A percentile compares a stretch with the other conserved stretches of the same genome.
These are phyloP conservation scores for Magnaporthales sp. DNA, from an alignment of 2,329 filamentous ascomycete genomes.

Conservation along the genomic window DNA sequence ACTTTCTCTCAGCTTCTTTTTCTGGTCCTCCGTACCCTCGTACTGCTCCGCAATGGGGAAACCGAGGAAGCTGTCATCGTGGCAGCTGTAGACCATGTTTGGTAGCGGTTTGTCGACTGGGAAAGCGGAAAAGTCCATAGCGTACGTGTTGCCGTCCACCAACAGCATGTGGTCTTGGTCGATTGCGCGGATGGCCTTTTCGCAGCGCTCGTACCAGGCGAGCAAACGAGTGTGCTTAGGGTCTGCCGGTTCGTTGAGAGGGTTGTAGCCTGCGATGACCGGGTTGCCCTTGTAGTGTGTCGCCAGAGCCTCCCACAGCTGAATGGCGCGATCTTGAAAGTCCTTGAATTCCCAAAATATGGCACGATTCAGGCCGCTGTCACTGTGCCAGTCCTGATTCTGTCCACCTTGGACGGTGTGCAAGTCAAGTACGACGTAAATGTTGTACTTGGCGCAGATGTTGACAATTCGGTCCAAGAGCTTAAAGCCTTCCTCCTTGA, in stretches of 20 bases:
- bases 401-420: slow-evolving; percentile 32
- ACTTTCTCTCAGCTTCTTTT: slow-evolving; percentile 21
- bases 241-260: slow-evolving; percentile 17
- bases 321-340: slow-evolving; percentile 29
- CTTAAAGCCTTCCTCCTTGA: slow-evolving; percentile 36
- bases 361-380: slow-evolving; percentile 23
- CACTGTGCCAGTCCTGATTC: slow-evolving; percentile 34
- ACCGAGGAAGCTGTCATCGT: slow-evolving; percentile 43
- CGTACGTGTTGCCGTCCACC: slow-evolving; percentile 42
- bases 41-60: slow-evolving; percentile 34
- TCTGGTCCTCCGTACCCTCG: slow-evolving; percentile 23
- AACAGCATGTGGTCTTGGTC: slow-evolving; percentile 40
- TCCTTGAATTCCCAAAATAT: slow-evolving; percentile 33
- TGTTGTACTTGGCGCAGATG: slow-evolving; percentile 26
- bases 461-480: slow-evolving; percentile 36
- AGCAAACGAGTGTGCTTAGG: slow-evolving; percentile 12
- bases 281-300: slow-evolving; percentile 26
- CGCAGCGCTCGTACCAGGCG: slow-evolving; percentile 28
- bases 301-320: slow-evolving; percentile 29
- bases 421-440: slow-evolving; percentile 32
- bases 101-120: slow-evolving; percentile 26
- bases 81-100: slow-evolving; percentile 41
- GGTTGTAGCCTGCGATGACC: slow-evolving; percentile 22
- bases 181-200: slow-evolving; percentile 24
- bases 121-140: slow-evolving; percentile 39